phyloP scores from a whole-genome alignment of 2,329 filamentous ascomycete genomes.

The Aspergillus thermomutatus region DNA sequence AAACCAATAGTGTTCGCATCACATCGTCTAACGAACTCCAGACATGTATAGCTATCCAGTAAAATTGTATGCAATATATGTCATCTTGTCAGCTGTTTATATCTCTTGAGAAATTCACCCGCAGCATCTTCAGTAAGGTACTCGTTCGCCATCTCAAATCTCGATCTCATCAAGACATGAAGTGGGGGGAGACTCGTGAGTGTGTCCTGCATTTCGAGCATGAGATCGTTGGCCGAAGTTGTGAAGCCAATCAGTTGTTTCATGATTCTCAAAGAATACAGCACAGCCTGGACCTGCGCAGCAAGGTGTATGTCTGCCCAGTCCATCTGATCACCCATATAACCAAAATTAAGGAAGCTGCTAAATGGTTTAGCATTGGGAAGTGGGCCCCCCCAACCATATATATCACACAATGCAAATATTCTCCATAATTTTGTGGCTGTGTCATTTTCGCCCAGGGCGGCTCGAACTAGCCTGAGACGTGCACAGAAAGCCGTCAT shows the following conservation, averaged over 20 bases:
- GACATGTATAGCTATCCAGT: neutral
- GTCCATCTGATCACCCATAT: slow-evolving; percentile 32
- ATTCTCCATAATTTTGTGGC: slow-evolving; percentile 29
- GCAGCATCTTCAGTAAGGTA: slow-evolving; percentile 4
- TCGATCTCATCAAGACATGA: slow-evolving; percentile 26
- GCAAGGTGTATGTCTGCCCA: slow-evolving; percentile 63
- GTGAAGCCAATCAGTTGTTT: slow-evolving; percentile 47
- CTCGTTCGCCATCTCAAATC: slow-evolving; percentile 16
- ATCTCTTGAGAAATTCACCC: slow-evolving; percentile 6
- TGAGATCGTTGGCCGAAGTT: slow-evolving; percentile 21
- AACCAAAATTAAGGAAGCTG: slow-evolving; percentile 28
- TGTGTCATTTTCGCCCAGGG: slow-evolving; percentile 8
- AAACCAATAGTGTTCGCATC: neutral
- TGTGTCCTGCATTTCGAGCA: slow-evolving; percentile 11
- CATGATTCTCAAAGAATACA: slow-evolving; percentile 62
- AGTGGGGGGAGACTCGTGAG: slow-evolving; percentile 28
- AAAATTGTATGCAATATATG: neutral
- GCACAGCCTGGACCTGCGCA: slow-evolving; percentile 57
- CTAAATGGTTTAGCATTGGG: slow-evolving; percentile 18
- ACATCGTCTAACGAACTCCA: neutral
- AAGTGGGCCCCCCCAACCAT: slow-evolving; percentile 13
- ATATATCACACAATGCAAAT: slow-evolving; percentile 34
- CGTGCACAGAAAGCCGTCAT: slow-evolving; percentile 18
- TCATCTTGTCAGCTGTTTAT: neutral
- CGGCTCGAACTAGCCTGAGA: slow-evolving; percentile 17